A percentile compares a stretch with the other conserved stretches of the same genome.
These are phyloP conservation scores for Sugiyamaella neomexicana DNA, from an alignment of 1,139 yeast genomes.

Conservation along the genomic window DNA sequence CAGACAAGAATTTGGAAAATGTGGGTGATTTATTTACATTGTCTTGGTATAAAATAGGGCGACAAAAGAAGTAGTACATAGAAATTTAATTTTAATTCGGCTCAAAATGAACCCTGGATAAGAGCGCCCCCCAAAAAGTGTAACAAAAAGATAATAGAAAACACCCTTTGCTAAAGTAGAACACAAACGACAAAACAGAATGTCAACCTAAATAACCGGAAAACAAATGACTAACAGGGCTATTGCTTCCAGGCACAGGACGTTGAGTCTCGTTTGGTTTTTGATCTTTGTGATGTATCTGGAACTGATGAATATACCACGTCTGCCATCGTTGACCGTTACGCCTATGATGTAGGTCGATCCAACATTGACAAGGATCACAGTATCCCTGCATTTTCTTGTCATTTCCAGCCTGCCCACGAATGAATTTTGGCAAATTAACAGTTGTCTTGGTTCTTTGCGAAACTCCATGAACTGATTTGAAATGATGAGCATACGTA, in stretches of 20 bases:
- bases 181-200: not conserved
- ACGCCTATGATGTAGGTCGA: conserved; percentile 27
- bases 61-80: conserved; percentile 8
- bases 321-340: conserved; percentile 28
- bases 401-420: conserved; percentile 24
- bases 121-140: not conserved
- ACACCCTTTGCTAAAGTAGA: not conserved
- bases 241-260: conserved; percentile 15
- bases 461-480: conserved; percentile 28
- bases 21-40: conserved; percentile 58
- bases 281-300: conserved; percentile 25
- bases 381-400: conserved; percentile 28
- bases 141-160: not conserved
- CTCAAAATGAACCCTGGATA: not conserved
- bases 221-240: conserved; percentile 14
- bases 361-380: conserved; percentile 24
- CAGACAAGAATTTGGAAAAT: conserved; percentile 56
- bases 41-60: conserved; percentile 50
- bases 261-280: conserved; percentile 22
- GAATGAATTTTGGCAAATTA: conserved; percentile 21
- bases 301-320: conserved; percentile 29
- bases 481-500: conserved; percentile 29
- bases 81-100: not conserved
- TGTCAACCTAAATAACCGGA: conserved; percentile 15
- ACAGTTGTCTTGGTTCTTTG: conserved; percentile 26